phyloP scores from a whole-genome alignment of 305 asterid genomes.

The Fraxinus sp. region DNA sequence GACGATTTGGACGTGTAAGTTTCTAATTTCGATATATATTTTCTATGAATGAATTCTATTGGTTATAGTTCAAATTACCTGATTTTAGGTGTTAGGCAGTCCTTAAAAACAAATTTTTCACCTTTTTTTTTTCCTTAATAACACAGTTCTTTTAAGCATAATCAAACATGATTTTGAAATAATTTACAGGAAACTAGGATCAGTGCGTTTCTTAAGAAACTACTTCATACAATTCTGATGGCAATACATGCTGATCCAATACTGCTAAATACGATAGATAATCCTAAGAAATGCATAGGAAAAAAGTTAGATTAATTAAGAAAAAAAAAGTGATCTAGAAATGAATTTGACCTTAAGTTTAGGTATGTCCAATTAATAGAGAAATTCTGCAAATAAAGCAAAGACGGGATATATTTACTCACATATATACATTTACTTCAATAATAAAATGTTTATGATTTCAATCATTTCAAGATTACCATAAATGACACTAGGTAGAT shows the following conservation, averaged over 20 bases:
- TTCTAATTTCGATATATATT: not conserved
- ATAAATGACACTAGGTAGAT: not conserved
- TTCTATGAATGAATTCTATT: not conserved
- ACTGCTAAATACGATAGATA: not conserved
- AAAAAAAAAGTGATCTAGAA: not conserved
- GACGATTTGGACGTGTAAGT: constrained; percentile 84
- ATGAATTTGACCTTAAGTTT: not conserved
- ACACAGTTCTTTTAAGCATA: not conserved
- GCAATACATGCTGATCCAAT: not conserved
- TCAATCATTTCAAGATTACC: not conserved
- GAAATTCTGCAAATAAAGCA: not conserved
- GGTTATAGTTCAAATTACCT: not conserved
- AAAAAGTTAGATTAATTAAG: not conserved
- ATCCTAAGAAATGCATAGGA: not conserved
- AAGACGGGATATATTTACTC: not conserved
- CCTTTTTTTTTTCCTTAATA: too few relatives aligned
- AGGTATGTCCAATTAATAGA: not conserved
- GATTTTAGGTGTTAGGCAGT: not conserved
- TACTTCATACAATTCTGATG: not conserved
- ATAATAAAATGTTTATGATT: not conserved
- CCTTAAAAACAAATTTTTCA: too few relatives aligned
- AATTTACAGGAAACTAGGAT: not conserved
- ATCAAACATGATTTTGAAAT: not conserved
- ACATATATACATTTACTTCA: not conserved
- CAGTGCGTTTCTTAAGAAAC: not conserved